phyloP scores from a whole-genome alignment of 805 yeast species.

The Cyberlindnera nakhonratchasimensis region DNA sequence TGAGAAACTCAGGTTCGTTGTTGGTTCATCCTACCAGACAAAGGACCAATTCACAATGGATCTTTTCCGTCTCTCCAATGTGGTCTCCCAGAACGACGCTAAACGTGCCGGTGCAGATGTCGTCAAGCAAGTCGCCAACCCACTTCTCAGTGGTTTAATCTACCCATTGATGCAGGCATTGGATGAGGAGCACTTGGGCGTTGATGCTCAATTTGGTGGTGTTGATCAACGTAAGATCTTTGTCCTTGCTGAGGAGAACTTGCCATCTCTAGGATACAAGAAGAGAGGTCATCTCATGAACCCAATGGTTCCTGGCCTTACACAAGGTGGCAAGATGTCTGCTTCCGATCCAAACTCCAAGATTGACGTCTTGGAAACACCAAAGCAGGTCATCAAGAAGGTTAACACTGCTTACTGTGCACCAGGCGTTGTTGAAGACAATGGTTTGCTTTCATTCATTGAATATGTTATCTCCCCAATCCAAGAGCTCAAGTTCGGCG shows the following conservation, averaged over 20 bases:
- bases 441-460: conserved; percentile 84
- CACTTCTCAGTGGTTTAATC: conserved; percentile 86
- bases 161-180: conserved; percentile 99
- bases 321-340: conserved; percentile 98
- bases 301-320: conserved; percentile 97
- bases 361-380: conserved; percentile 88
- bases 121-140: conserved; percentile 94
- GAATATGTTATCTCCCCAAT: conserved; percentile 85
- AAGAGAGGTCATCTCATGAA: conserved; percentile 99
- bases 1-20: conserved; percentile 77
- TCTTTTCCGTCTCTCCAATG: conserved; percentile 77
- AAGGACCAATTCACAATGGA: conserved; percentile 80
- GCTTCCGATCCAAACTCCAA: conserved; percentile 98
- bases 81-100: conserved; percentile 91
- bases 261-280: conserved; percentile 83
- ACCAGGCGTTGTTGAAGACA: conserved; percentile 88
- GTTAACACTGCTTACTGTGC: conserved; percentile 91
- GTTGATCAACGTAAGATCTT: conserved; percentile 98
- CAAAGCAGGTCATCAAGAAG: conserved; percentile 85
- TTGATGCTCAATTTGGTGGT: conserved; percentile 97
- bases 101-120: conserved; percentile 99
- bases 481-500: conserved; percentile 65
- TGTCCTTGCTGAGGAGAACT: conserved; percentile 92
- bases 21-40: conserved; percentile 89
- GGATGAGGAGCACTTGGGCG: conserved; percentile 86